Percentiles rank a stretch among this genome's conserved stretches.
phyloP scores from a whole-genome alignment of 306 rosid species.

The Dalbergia cochinchinensis region DNA sequence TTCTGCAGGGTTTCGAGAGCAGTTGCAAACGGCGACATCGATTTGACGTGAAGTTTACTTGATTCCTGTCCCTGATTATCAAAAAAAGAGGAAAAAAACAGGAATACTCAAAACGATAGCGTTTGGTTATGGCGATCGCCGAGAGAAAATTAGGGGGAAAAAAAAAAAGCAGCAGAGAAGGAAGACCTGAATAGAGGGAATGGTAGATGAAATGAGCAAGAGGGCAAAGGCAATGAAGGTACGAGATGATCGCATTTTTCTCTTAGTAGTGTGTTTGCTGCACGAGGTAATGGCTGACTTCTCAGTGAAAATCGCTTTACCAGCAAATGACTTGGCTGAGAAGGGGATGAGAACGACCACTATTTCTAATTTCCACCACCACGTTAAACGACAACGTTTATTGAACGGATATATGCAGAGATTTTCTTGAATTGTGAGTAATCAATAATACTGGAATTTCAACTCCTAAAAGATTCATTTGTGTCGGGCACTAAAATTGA shows the following conservation, averaged over 20 bases:
- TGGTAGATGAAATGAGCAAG: slow-evolving; percentile 43
- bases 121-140: slow-evolving; percentile 8
- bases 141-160: background rate
- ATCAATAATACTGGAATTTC: too few species aligned
- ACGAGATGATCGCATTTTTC: slow-evolving; percentile 48
- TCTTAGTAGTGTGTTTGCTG: background rate
- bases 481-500: too few species aligned
- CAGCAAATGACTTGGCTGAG: background rate
- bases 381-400: background rate
- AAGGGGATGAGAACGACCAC: background rate
- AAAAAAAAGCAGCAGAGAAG: background rate
- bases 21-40: slow-evolving; percentile 57
- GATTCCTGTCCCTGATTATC: slow-evolving; percentile 42
- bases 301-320: background rate
- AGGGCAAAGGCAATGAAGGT: slow-evolving; percentile 45
- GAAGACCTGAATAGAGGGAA: slow-evolving; percentile 49
- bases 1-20: slow-evolving; percentile 71
- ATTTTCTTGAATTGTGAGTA: too few species aligned
- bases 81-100: background rate
- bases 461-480: too few species aligned
- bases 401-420: too few species aligned
- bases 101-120: background rate
- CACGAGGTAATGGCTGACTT: background rate
- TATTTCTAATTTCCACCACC: background rate
- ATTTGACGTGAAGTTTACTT: slow-evolving; percentile 20